Percentiles rank a stretch among this genome's conserved stretches.
phyloP scores from a whole-genome alignment of 352 stramenopile species.

The Globisporangium nunn region DNA sequence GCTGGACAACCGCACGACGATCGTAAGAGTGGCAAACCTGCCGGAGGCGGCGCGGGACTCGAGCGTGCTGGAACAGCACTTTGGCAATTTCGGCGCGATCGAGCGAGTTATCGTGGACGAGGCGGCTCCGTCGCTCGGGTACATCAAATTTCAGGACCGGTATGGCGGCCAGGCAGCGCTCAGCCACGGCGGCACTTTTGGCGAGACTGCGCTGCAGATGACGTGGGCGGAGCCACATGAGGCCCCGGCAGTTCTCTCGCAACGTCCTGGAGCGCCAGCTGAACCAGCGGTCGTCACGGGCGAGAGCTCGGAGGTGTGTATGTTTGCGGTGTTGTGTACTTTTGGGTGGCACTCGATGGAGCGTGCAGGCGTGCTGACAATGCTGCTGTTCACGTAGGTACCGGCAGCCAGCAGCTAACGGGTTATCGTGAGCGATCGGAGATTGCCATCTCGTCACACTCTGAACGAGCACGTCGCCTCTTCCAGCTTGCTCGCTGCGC shows the following conservation, averaged over 20 bases:
- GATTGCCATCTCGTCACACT: neutral
- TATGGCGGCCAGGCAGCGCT: conserved; percentile 67
- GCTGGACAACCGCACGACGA: conserved; percentile 81
- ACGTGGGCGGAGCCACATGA: conserved; percentile 56
- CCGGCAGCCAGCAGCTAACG: neutral
- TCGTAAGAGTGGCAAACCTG: conserved; percentile 71
- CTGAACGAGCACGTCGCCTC: neutral
- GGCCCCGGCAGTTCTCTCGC: conserved; percentile 35
- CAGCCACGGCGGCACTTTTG: conserved; percentile 49
- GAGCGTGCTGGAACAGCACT: conserved; percentile 79
- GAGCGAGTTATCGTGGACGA: conserved; percentile 75
- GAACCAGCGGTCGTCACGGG: neutral
- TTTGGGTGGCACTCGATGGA: neutral
- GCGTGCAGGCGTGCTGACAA: neutral
- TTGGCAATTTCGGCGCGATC: conserved; percentile 79
- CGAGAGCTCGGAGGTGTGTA: conserved; percentile 13
- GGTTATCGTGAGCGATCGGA: neutral
- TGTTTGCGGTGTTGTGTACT: neutral
- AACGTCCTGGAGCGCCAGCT: conserved; percentile 8
- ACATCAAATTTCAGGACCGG: conserved; percentile 83
- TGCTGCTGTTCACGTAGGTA: neutral
- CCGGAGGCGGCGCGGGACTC: conserved; percentile 68
- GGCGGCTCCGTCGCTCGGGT: conserved; percentile 29
- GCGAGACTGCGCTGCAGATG: conserved; percentile 51
- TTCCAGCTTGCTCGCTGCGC: neutral